phyloP scores from a whole-genome alignment of 2,329 filamentous ascomycete species.

The Nemania bipapillata region DNA sequence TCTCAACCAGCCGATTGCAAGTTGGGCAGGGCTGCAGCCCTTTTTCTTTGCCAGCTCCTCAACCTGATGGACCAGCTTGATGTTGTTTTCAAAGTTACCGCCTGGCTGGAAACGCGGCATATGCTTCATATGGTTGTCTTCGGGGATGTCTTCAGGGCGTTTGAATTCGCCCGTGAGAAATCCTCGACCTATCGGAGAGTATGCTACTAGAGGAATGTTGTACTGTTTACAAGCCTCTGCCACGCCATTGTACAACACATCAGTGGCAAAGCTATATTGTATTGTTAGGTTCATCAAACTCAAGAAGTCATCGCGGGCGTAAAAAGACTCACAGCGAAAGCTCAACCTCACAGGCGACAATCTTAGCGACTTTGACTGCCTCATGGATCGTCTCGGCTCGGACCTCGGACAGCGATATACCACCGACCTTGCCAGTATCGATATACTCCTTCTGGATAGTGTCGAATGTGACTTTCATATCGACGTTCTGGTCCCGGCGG shows the following conservation, averaged over 20 bases:
- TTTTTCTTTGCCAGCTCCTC: conserved; percentile 69
- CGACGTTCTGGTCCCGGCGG: conserved; percentile 58
- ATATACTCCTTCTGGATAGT: conserved; percentile 54
- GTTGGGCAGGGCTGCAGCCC: conserved; percentile 69
- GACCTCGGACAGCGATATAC: conserved; percentile 56
- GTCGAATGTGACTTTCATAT: conserved; percentile 53
- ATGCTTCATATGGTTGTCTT: conserved; percentile 59
- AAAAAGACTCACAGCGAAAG: conserved; percentile 49
- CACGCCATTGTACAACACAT: conserved; percentile 49
- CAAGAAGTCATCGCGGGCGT: background rate
- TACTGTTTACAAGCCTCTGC: conserved; percentile 67
- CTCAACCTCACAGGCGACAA: conserved; percentile 55
- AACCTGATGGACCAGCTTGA: conserved; percentile 69
- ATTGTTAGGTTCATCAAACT: conserved; percentile 30
- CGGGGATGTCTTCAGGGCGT: conserved; percentile 64
- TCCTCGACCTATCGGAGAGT: conserved; percentile 73
- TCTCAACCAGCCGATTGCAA: conserved; percentile 73
- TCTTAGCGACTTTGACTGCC: conserved; percentile 51
- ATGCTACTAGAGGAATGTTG: conserved; percentile 75
- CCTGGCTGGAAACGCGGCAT: conserved; percentile 68
- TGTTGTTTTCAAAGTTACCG: conserved; percentile 71
- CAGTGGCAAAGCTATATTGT: conserved; percentile 40
- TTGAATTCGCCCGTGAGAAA: conserved; percentile 67
- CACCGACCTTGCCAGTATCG: conserved; percentile 55
- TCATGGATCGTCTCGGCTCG: conserved; percentile 55